Conservation (phyloP, 2,329 filamentous ascomycete genomes). For the Penicillium nordicum region DNA sequence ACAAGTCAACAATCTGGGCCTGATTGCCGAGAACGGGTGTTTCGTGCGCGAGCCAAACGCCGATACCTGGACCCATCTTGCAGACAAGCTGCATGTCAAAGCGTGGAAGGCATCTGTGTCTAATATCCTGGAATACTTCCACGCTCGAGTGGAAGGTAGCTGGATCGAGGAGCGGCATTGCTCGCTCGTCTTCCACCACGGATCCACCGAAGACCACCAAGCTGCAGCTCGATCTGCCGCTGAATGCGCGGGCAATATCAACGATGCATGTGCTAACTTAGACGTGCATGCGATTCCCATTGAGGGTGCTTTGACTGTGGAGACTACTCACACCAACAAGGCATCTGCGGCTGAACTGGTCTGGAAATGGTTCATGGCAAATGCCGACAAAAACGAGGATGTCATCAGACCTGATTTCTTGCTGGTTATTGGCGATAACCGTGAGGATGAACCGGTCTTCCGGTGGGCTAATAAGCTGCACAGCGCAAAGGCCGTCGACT, state of each 20-base stretch:
- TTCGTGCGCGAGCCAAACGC: conserved; percentile 72
- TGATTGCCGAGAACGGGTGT: conserved; percentile 93
- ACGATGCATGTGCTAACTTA: conserved; percentile 82
- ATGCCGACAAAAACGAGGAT: conserved; percentile 42
- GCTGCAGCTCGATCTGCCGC: conserved; percentile 74
- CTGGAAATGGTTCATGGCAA: conserved; percentile 62
- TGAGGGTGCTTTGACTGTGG: conserved; percentile 77
- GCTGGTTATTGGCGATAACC: conserved; percentile 83
- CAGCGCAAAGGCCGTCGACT: conserved; percentile 56
- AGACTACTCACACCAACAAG: conserved; percentile 84
- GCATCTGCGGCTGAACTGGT: conserved; percentile 74
- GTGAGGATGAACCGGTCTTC: conserved; percentile 92
- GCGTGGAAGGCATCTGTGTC: conserved; percentile 82
- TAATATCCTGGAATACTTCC: conserved; percentile 81
- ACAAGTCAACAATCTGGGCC: conserved; percentile 74
- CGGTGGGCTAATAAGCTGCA: conserved; percentile 83
- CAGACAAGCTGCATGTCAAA: conserved; percentile 65
- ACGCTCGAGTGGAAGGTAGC: conserved; percentile 82
- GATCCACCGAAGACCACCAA: conserved; percentile 72
- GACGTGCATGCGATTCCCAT: conserved; percentile 78
- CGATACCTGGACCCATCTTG: conserved; percentile 72
- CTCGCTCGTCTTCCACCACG: conserved; percentile 87
- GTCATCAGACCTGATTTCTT: conserved; percentile 68
- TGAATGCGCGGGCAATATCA: conserved; percentile 92
- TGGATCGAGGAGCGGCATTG: conserved; percentile 89